Conservation (phyloP, 345 rosid species). For the Lepidium africanum region DNA sequence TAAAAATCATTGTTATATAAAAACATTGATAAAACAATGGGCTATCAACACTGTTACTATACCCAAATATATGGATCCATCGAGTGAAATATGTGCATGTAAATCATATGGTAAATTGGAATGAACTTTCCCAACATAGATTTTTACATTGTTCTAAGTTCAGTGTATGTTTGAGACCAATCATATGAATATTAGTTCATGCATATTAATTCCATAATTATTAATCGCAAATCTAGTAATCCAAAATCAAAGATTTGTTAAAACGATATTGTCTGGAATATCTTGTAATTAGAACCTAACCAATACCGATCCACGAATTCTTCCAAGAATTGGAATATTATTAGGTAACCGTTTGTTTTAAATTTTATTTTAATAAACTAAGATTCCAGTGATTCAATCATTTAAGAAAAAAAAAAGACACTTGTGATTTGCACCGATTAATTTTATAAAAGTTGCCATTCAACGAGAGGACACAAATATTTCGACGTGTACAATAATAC, state of each 20-base stretch:
- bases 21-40: too few species aligned
- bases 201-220: background rate
- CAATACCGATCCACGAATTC: conserved; percentile 1
- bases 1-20: too few species aligned
- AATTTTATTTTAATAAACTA: background rate
- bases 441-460: background rate
- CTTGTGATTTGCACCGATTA: background rate
- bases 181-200: conserved; percentile 15
- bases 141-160: background rate
- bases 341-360: conserved; percentile 15
- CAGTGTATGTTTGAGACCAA: conserved; percentile 19
- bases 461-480: conserved; percentile 6
- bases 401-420: background rate
- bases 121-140: conserved; percentile 12
- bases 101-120: background rate
- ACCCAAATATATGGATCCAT: background rate
- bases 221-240: conserved; percentile 8
- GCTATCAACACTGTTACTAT: too few species aligned
- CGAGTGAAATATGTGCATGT: background rate
- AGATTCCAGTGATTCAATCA: conserved; percentile 1
- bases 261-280: conserved; percentile 28
- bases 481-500: background rate
- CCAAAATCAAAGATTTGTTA: conserved; percentile 24
- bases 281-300: conserved; percentile 9
- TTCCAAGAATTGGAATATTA: background rate